These are phyloP conservation scores for Fusarium nurragi DNA, from an alignment of 2,329 filamentous ascomycete genomes.

Conservation along the genomic window DNA sequence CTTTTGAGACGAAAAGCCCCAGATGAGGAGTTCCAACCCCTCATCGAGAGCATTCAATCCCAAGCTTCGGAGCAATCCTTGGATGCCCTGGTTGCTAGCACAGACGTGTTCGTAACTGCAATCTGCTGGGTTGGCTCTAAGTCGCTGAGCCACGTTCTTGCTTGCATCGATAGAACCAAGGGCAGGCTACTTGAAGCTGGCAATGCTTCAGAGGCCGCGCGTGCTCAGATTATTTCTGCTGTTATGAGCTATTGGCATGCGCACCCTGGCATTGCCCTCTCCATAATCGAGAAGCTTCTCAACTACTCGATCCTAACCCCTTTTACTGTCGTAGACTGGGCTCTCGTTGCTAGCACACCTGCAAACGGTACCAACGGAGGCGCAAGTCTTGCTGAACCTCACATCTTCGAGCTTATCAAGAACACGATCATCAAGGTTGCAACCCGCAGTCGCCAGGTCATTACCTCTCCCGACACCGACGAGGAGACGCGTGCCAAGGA, in stretches of 20 bases:
- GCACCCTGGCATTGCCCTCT: conserved; percentile 90
- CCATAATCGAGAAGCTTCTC: conserved; percentile 94
- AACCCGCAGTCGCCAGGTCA: conserved; percentile 82
- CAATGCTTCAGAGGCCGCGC: conserved; percentile 75
- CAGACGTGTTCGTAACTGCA: conserved; percentile 91
- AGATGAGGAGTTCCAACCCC: conserved; percentile 84
- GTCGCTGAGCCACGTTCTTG: conserved; percentile 93
- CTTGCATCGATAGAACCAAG: conserved; percentile 94
- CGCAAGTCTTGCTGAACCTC: conserved; percentile 73
- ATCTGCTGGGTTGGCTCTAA: conserved; percentile 96
- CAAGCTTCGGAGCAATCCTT: conserved; percentile 75
- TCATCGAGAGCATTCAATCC: conserved; percentile 84
- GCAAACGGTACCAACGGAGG: conserved; percentile 63
- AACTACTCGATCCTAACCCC: conserved; percentile 97
- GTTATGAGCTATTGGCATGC: conserved; percentile 94
- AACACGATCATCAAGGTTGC: conserved; percentile 92
- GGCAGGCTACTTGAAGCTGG: conserved; percentile 85
- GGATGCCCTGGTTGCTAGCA: conserved; percentile 85
- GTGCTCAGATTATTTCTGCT: conserved; percentile 87
- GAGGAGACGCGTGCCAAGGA: conserved; percentile 76
- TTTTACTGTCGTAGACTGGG: conserved; percentile 88
- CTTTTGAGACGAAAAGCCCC: conserved; percentile 85
- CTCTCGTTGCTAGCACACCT: conserved; percentile 69
- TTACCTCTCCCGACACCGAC: conserved; percentile 67
- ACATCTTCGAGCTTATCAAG: conserved; percentile 89